Evolutionary conservation across 495 filamentous ascomycete species (phyloP).

Genomic region (Neurospora terricola): DNA sequence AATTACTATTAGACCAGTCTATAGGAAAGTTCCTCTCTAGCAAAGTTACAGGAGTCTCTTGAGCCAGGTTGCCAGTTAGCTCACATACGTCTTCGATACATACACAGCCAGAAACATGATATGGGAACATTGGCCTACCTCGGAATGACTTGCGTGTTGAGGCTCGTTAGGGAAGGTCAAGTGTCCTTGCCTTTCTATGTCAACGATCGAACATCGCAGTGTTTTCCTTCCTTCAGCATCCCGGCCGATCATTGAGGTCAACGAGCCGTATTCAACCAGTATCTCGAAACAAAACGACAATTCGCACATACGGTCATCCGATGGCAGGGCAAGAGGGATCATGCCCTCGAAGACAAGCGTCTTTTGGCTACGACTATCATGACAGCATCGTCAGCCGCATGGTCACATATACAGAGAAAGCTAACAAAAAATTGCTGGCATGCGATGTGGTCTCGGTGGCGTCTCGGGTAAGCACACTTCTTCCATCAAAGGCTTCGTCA

Average conservation of each 20-base stretch:
- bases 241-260: background rate
- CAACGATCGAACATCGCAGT: background rate
- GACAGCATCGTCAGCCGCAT: background rate
- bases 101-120: background rate
- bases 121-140: background rate
- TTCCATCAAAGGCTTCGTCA: background rate
- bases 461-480: background rate
- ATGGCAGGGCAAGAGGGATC: background rate
- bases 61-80: background rate
- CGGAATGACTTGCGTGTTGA: background rate
- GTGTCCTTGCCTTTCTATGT: background rate
- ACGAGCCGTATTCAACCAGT: background rate
- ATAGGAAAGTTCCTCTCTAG: background rate
- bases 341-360: background rate
- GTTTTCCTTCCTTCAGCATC: background rate
- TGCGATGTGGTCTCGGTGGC: background rate
- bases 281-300: background rate
- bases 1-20: background rate
- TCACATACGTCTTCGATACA: background rate
- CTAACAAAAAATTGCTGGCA: background rate
- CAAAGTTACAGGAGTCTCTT: background rate
- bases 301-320: background rate
- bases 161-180: background rate
- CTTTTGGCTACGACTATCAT: background rate
- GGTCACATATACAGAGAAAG: background rate